Conservation (phyloP, 805 yeast genomes). For the Soucietia sequanensis region DNA sequence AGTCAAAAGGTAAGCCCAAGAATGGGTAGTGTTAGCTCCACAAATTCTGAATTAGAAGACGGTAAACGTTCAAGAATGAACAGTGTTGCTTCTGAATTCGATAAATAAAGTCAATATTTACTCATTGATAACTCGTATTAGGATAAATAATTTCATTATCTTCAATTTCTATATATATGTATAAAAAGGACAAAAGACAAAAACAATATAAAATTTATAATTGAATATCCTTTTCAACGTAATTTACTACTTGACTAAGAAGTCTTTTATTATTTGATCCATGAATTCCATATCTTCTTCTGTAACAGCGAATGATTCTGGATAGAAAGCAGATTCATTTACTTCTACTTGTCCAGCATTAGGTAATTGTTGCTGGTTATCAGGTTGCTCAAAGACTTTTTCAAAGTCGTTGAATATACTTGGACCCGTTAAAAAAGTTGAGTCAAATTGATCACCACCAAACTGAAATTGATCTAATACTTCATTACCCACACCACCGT, state of each 20-base stretch:
- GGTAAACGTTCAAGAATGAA: conserved; percentile 16
- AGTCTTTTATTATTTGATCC: conserved; percentile 13
- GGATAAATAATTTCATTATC: too few relatives aligned
- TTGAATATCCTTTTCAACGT: too few relatives aligned
- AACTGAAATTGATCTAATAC: conserved; percentile 8
- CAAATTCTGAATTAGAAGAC: conserved; percentile 8
- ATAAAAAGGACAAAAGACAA: conserved; percentile 1
- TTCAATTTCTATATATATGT: not conserved
- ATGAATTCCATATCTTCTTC: conserved; percentile 19
- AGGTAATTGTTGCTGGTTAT: not conserved
- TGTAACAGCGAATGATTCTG: conserved; percentile 9
- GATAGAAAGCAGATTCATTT: not conserved
- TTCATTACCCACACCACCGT: not conserved
- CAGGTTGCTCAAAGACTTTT: not conserved
- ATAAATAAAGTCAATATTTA: too few relatives aligned
- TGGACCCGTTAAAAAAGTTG: conserved; percentile 6
- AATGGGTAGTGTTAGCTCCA: conserved; percentile 14
- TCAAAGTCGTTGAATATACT: not conserved
- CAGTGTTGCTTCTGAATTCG: conserved; percentile 16
- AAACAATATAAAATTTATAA: too few relatives aligned
- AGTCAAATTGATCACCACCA: conserved; percentile 7
- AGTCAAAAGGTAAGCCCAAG: conserved; percentile 7
- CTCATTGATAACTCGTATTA: too few relatives aligned
- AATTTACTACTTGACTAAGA: too few relatives aligned
- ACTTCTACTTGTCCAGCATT: not conserved